These are phyloP conservation scores for Funneliformis mosseae DNA, from an alignment of 192 early-diverging fungal genomes.

Conservation along the genomic window DNA sequence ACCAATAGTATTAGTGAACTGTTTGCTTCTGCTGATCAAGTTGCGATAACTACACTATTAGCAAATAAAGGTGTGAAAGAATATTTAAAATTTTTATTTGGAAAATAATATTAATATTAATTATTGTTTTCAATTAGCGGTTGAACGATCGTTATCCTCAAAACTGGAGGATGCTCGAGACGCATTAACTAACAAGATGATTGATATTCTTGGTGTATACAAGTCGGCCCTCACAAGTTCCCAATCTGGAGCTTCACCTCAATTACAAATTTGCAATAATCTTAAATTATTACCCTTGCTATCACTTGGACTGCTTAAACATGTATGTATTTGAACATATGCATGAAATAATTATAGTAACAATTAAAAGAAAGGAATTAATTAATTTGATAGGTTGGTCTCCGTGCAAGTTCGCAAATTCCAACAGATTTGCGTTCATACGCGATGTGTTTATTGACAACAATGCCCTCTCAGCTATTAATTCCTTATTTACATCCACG, in stretches of 20 bases:
- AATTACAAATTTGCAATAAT: conserved; percentile 83
- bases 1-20: conserved; percentile 79
- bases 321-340: conserved; percentile 53
- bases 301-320: conserved; percentile 80
- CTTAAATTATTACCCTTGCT: conserved; percentile 85
- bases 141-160: conserved; percentile 81
- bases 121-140: conserved; percentile 53
- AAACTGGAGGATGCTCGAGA: conserved; percentile 95
- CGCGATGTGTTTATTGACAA: conserved; percentile 77
- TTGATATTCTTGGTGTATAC: conserved; percentile 90
- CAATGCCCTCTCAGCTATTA: conserved; percentile 78
- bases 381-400: conserved; percentile 46
- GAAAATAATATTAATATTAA: not conserved
- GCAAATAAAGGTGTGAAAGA: conserved; percentile 73
- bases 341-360: not conserved
- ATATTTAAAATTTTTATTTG: not conserved
- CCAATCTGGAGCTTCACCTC: conserved; percentile 72
- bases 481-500: conserved; percentile 73
- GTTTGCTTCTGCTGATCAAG: conserved; percentile 82
- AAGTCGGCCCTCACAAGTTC: conserved; percentile 76
- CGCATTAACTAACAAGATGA: conserved; percentile 81
- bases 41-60: conserved; percentile 78
- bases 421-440: conserved; percentile 82
- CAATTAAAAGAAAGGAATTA: not conserved
- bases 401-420: conserved; percentile 66